These are phyloP conservation scores for Tuber aestivum DNA, from an alignment of 495 filamentous ascomycete genomes.

Conservation along the genomic window DNA sequence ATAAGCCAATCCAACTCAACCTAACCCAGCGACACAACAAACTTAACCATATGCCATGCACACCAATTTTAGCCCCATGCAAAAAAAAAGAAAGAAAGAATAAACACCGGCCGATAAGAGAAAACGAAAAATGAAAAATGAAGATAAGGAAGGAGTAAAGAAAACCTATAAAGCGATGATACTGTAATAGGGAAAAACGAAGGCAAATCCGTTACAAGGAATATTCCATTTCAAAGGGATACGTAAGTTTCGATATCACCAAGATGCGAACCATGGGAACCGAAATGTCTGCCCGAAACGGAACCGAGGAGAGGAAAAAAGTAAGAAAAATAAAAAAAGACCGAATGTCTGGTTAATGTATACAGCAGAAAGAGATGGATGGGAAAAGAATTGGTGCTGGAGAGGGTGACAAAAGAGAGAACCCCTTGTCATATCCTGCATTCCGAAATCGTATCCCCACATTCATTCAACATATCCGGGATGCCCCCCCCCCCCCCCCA, in stretches of 20 bases:
- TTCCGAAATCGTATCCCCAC: background rate
- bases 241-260: background rate
- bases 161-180: background rate
- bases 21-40: background rate
- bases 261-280: background rate
- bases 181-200: background rate
- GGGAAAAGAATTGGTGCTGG: constrained; percentile 15
- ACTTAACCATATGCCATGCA: constrained; percentile 2
- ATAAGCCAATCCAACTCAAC: background rate
- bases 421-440: constrained; percentile 9
- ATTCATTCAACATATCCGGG: background rate
- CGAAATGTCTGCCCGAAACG: background rate
- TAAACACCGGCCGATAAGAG: constrained; percentile 11
- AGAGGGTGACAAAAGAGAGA: constrained; percentile 20
- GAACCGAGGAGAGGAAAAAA: background rate
- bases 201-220: background rate
- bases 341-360: background rate
- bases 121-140: constrained; percentile 13
- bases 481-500: background rate
- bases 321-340: background rate
- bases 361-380: background rate
- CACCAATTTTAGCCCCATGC: background rate
- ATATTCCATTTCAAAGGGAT: background rate
- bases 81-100: constrained; percentile 9
- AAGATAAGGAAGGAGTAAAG: background rate